Evolutionary conservation across 176 grass and related monocot species (phyloP), one percentile per base, ranked within the genome.

Genomic region (Paspalum notatum): DNA sequence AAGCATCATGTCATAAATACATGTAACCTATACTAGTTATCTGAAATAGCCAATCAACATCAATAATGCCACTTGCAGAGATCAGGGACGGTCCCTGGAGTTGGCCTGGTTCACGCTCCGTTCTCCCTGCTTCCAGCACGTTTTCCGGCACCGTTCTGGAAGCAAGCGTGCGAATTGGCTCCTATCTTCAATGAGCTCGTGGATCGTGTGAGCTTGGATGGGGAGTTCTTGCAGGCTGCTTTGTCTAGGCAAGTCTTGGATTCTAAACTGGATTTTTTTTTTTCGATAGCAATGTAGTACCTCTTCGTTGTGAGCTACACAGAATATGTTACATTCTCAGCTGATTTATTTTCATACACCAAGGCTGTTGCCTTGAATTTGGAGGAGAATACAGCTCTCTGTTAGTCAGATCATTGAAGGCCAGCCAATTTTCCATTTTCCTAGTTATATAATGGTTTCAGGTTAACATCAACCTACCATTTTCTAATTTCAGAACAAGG

Each of bases 201-300:
- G 6, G 95, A 98, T 87, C 90, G 95, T 60, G 90, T 94, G 57
- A 98, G 95, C 78, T 89, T 94, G 83, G 92, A 98, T 83, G 92
- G 85, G 26, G 62, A 90, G 15, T 98, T 98, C 77, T 71, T 98
- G 68, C 95, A 98, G 61, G 80, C 83, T 69, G 88, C 90, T 77
- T 85, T 98, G 81, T 94, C 95, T 58, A 92, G 87, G 95, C 87
- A 82, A 78, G 74, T 49, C 63, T 74, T 57, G 27, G 46, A 62
- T 45, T 80, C 12, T 49, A 40, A 26, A 15, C 49, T 75, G 4
- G 27, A 8, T 66, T 67, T 14, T 62, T 39, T 70, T 52, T 32
- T 32, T 32, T 32, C 32, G 20, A 60, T 61, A 37, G 11, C 16
- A 14, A 83, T 57, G 26, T 42, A 8, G 42, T 32, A 38, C 7